phyloP scores from a whole-genome alignment of 495 filamentous ascomycete genomes.

The Lasiosphaeriaceae sp. region DNA sequence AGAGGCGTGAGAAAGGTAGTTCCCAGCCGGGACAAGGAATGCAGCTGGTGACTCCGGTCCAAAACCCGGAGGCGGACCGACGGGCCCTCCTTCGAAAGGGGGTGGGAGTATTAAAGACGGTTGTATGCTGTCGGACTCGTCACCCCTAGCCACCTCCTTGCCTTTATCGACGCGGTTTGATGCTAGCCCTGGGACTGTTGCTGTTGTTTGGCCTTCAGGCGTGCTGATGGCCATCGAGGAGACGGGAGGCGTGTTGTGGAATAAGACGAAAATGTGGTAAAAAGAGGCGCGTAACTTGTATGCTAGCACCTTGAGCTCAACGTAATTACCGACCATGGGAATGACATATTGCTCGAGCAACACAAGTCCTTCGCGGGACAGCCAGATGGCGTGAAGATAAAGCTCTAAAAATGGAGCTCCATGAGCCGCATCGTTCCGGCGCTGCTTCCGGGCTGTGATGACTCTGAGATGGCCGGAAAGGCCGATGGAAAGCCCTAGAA shows the following conservation, averaged over 20 bases:
- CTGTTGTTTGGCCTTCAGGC: conserved; percentile 24
- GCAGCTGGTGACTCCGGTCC: conserved; percentile 50
- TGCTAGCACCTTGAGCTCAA: conserved; percentile 79
- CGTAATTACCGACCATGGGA: conserved; percentile 65
- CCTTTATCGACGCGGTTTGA: conserved; percentile 39
- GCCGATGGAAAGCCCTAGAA: conserved; percentile 86
- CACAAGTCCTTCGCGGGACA: conserved; percentile 83
- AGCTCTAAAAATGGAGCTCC: conserved; percentile 77
- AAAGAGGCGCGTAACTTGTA: conserved; percentile 91
- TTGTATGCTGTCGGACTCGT: conserved; percentile 16
- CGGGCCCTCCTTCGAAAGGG: conserved; percentile 45
- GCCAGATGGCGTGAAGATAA: conserved; percentile 93
- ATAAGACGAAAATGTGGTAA: conserved; percentile 94
- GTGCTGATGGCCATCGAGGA: conserved; percentile 34
- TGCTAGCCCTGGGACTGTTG: conserved; percentile 21
- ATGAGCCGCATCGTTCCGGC: conserved; percentile 74
- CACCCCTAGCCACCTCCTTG: conserved; percentile 38
- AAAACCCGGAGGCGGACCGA: conserved; percentile 47
- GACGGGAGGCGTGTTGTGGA: conserved; percentile 68
- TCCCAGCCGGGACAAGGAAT: conserved; percentile 72
- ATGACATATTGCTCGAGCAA: conserved; percentile 84
- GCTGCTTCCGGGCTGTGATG: conserved; percentile 73
- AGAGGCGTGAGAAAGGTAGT: conserved; percentile 80
- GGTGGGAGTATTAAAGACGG: conserved; percentile 41
- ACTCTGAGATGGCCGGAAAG: conserved; percentile 68